Base-by-base conservation (phyloP, 306 rosid genomes). In the Corylus avellana region DNA sequence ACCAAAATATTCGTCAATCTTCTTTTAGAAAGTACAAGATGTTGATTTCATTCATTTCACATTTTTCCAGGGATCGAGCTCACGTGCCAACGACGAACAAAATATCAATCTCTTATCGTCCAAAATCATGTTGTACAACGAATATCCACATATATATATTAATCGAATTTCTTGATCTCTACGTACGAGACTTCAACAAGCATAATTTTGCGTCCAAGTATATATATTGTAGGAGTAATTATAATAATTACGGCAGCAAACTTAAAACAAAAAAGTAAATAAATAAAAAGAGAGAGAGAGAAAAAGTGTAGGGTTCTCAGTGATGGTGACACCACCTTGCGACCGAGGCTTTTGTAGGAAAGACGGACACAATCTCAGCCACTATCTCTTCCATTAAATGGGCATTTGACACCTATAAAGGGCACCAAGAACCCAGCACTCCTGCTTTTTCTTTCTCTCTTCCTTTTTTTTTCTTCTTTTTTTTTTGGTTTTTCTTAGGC, bases 291-390 rank as follows among this genome's bases (percentile, higher is more conserved):
- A 42, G 0, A 42, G 1, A 42, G 46, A 42, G 8, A 42, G 0
- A 74, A n/a, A 25, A 83, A 71, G 55, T 7, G 48, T 12, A 8
- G 62, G 22, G 46, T 83, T 82, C 80, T 84, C 25, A 64, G 51
- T 39, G 92, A 86, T 37, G 18, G 78, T 73, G 94, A 88, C 83
- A 75, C 86, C 79, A 75, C 84, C 37, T 56, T 27, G 78, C 74
- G 32, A 39, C 70, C 49, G 47, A 76, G 49, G 72, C 77, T 80
- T 85, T 87, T 69, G 22, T 64, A 54, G 78, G 77, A 84, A 87
- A 82, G 87, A 74, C 47, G 81, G 72, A 85, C 84, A 82, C 86
- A 72, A 79, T 84, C 73, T 78, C 39, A 80, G 84, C 87, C 94
- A 85, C 89, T 73, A 84, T 50, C 82, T 77, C 56, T 10, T 46